Conservation (phyloP, 1,284 basidiomycete species). For the Inonotus hispidus region DNA sequence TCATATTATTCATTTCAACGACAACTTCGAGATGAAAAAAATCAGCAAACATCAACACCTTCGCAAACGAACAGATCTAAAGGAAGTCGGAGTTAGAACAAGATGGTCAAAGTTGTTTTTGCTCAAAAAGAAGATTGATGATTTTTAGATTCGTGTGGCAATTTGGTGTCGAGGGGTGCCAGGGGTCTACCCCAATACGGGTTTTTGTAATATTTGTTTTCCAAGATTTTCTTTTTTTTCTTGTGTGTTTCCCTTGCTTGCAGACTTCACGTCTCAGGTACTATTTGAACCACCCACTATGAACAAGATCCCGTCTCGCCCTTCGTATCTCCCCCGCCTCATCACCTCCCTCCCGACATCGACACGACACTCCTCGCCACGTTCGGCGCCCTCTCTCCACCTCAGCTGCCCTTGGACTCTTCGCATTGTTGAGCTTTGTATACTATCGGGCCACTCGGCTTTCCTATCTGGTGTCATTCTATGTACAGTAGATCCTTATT, state of each 20-base stretch:
- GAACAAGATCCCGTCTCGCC: constrained; percentile 5
- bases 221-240: not conserved
- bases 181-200: not conserved
- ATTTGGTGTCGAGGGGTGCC: not conserved
- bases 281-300: constrained; percentile 10
- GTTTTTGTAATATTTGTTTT: constrained; percentile 1
- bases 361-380: not conserved
- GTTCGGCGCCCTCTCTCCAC: not conserved
- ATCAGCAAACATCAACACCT: not conserved
- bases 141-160: not conserved
- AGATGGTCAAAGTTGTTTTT: not conserved
- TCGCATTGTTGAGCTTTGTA: not conserved
- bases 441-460: not conserved
- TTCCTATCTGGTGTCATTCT: not conserved
- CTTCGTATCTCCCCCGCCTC: constrained; percentile 9
- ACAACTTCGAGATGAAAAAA: not conserved
- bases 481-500: not conserved
- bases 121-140: constrained; percentile 4
- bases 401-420: not conserved
- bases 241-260: not conserved
- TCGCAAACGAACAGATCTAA: not conserved
- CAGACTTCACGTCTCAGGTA: not conserved
- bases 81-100: not conserved
- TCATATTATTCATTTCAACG: not conserved
- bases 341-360: constrained; percentile 7